Base-by-base conservation (phyloP, 2,329 filamentous ascomycete species). In the Helminthosporium solani region DNA sequence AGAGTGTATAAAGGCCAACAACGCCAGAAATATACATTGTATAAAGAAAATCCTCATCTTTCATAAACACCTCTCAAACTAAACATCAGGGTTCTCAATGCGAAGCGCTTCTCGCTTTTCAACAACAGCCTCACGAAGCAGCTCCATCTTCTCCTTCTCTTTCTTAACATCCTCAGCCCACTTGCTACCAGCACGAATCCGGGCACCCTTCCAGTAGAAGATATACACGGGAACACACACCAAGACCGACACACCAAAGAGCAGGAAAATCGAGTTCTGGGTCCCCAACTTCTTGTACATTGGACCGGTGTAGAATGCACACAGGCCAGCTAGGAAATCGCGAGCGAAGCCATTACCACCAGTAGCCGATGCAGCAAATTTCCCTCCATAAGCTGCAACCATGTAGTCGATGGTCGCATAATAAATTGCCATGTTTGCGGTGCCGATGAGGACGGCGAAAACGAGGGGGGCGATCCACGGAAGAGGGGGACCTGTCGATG, bases 351-450 rank as follows among this genome's bases (percentile, higher is more conserved):
- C 87, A 51, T 90, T 90, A 12, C 86, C 87, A 33, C 87, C 87
- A 0, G 87, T 90, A 0, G 87, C 87, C 0, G 85, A 88, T 1
- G 87, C 86, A 4, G 85, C 81, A 65, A 87, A 90, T 33, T 51
- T 55, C 0, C 82, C 82, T 0, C 86, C 87, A 54, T 89, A 87
- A 0, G 85, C 82, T 33, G 83, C 84, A 12, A 88, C 80, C 83
- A 89, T 88, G 72, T 90, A 90, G 65, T 90, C 85, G 49, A 88
- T 86, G 1, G 86, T 88, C 0, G 84, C 84, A 79, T 86, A 87
- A 70, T 89, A 88, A 45, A 88, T 87, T 21, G 79, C 73, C 51
- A 85, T 86, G 40, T 65, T 90, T 35, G 86, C 86, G 42, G 88
- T 83, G 16, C 86, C 86, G 43, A 90, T 83, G 5, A 64, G 42